Evolutionary conservation across 2,329 filamentous ascomycete genomes (phyloP).

Genomic region (Ophidiomyces ophidiicola): DNA sequence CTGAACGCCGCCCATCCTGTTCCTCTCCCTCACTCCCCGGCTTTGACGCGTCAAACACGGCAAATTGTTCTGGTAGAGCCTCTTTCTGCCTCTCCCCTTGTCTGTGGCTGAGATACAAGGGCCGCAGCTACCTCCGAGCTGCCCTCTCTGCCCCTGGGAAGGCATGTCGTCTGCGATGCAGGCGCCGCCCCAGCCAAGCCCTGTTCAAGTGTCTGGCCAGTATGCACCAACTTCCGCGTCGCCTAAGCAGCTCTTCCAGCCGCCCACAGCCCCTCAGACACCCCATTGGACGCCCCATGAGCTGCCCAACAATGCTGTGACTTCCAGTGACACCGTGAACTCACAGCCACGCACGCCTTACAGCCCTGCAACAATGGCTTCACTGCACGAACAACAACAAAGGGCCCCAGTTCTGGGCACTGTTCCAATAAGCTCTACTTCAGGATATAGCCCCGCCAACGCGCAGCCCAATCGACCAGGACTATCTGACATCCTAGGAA

Average conservation of each 20-base stretch:
- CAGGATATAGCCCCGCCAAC: constrained; percentile 8
- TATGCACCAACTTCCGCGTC: constrained; percentile 34
- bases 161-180: constrained; percentile 55
- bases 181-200: constrained; percentile 44
- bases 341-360: constrained; percentile 23
- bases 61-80: background rate
- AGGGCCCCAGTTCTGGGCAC: constrained; percentile 32
- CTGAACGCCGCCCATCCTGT: background rate
- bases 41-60: background rate
- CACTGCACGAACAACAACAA: constrained; percentile 35
- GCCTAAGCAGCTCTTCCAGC: constrained; percentile 41
- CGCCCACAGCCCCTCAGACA: constrained; percentile 39
- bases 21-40: background rate
- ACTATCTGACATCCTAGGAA: constrained; percentile 42
- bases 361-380: constrained; percentile 33
- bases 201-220: constrained; percentile 38
- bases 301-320: constrained; percentile 15
- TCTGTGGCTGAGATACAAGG: constrained; percentile 1
- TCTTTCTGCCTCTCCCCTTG: background rate
- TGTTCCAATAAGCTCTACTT: constrained; percentile 30
- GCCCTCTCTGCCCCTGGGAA: constrained; percentile 25
- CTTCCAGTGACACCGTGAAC: constrained; percentile 18
- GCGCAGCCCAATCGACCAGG: constrained; percentile 19
- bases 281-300: constrained; percentile 15
- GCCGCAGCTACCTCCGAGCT: constrained; percentile 6